phyloP scores from a whole-genome alignment of 2,329 filamentous ascomycete species.

The Pestalotiopsis sp. region DNA sequence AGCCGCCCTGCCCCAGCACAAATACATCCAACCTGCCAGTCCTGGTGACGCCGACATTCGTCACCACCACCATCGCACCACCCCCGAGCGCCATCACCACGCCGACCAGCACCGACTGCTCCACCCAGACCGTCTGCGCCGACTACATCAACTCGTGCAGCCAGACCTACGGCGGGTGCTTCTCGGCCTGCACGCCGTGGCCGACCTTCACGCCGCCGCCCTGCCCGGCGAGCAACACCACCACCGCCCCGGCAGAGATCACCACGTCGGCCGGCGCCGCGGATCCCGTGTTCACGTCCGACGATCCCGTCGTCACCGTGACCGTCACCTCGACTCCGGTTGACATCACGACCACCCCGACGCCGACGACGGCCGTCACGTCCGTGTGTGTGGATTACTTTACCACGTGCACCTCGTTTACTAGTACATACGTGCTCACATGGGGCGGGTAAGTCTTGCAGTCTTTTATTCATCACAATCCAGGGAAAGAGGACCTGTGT shows the following conservation, averaged over 20 bases:
- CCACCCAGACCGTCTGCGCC: slow-evolving; percentile 16
- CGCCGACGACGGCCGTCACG: not conserved
- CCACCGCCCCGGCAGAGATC: not conserved
- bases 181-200: slow-evolving; percentile 10
- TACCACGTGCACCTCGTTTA: not conserved
- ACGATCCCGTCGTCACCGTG: not conserved
- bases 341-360: not conserved
- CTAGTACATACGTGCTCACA: not conserved
- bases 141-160: slow-evolving; percentile 22
- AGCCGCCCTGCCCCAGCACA: slow-evolving; percentile 15
- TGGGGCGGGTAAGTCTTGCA: slow-evolving; percentile 3
- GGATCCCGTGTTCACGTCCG: not conserved
- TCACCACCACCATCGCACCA: not conserved
- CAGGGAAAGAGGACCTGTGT: not conserved
- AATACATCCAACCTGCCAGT: not conserved
- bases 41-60: not conserved
- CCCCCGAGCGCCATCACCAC: not conserved
- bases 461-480: not conserved
- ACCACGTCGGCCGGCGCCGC: not conserved
- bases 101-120: slow-evolving; percentile 7
- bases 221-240: not conserved
- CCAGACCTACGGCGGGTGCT: slow-evolving; percentile 18
- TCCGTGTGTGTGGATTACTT: not conserved
- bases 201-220: slow-evolving; percentile 11
- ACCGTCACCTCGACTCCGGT: not conserved